Evolutionary conservation across 345 rosid species (phyloP).

Genomic region (Microcos paniculata): DNA sequence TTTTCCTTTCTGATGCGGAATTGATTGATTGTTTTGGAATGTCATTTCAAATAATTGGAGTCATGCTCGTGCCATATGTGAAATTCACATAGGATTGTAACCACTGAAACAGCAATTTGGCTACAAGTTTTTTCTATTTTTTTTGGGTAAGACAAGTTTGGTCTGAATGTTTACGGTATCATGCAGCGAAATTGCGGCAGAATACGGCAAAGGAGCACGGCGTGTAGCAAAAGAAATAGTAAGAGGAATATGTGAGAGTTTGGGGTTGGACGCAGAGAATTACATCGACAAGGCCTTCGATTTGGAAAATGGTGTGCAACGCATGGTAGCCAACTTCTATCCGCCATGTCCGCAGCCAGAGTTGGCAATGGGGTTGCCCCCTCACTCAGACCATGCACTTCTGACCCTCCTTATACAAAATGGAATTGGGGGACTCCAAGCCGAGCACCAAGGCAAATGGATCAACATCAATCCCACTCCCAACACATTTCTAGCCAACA

Average conservation of each 20-base stretch:
- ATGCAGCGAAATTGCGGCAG: constrained; percentile 33
- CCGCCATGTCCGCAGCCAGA: constrained; percentile 63
- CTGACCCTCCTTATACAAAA: too few species aligned
- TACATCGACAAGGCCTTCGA: constrained; percentile 31
- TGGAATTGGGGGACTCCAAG: constrained; percentile 46
- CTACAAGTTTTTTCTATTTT: too few species aligned
- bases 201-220: constrained; percentile 31
- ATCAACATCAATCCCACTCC: constrained; percentile 30
- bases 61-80: background rate
- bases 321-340: constrained; percentile 36
- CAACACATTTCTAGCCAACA: constrained; percentile 47
- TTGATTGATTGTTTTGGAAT: background rate
- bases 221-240: constrained; percentile 35
- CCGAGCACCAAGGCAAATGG: constrained; percentile 51
- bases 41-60: background rate
- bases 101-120: background rate
- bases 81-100: too few species aligned
- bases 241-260: constrained; percentile 47
- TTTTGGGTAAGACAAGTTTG: background rate
- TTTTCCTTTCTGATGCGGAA: too few species aligned
- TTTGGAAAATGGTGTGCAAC: constrained; percentile 32
- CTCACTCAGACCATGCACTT: constrained; percentile 64
- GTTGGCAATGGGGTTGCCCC: constrained; percentile 53
- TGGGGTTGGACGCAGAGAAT: constrained; percentile 39
- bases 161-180: background rate